These are phyloP conservation scores for Flaveria floridana DNA, from an alignment of 140 eudicot genomes.

Conservation along the genomic window DNA sequence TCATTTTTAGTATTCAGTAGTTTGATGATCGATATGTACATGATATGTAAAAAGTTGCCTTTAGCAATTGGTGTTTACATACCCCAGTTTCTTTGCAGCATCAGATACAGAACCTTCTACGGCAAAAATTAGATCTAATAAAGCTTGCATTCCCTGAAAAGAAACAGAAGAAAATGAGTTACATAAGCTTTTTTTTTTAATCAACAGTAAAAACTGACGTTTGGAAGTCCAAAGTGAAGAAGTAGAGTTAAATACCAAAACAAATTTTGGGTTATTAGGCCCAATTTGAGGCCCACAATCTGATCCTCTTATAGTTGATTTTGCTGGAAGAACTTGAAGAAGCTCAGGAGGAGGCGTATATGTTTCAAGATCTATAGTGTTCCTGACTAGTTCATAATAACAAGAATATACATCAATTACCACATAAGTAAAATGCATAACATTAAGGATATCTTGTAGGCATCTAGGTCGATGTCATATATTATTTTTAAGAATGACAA, in stretches of 20 bases:
- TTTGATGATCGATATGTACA: background rate
- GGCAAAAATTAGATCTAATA: constrained; percentile 76
- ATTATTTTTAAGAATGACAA: background rate
- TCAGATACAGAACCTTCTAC: constrained; percentile 85
- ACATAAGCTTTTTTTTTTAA: background rate
- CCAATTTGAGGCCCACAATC: constrained; percentile 79
- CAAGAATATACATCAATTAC: constrained; percentile 21
- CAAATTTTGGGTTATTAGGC: constrained; percentile 80
- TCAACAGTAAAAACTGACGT: constrained; percentile 19
- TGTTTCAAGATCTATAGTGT: constrained; percentile 65
- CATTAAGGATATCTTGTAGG: background rate
- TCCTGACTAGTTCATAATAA: constrained; percentile 66
- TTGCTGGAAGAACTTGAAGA: constrained; percentile 86
- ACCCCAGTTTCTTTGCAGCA: constrained; percentile 90
- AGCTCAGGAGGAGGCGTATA: constrained; percentile 94
- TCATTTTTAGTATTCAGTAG: background rate
- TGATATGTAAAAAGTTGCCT: background rate
- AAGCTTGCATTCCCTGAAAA: constrained; percentile 87
- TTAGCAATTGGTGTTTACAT: constrained; percentile 13
- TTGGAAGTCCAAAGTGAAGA: constrained; percentile 13
- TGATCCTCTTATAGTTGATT: constrained; percentile 71
- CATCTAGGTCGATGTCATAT: background rate
- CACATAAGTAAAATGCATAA: constrained; percentile 5
- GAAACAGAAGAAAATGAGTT: constrained; percentile 15
- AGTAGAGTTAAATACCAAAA: constrained; percentile 46